Conservation (phyloP, 2,329 filamentous ascomycete species). For the Penicillium rolfsii region DNA sequence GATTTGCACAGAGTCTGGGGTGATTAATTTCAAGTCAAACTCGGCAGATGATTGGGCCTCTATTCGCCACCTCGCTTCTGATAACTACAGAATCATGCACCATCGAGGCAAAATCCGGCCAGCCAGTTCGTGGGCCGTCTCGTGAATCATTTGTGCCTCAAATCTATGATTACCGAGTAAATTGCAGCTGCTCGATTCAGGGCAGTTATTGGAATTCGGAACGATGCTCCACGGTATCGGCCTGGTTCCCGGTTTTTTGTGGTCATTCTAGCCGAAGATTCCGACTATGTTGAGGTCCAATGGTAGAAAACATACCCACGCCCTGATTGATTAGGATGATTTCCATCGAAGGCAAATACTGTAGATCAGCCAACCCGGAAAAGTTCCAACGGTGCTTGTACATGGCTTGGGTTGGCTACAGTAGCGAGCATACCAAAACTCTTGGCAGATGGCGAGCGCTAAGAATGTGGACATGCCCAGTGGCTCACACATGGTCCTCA, state of each 20-base stretch:
- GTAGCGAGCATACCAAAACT: slow-evolving; percentile 2
- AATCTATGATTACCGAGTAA: not conserved
- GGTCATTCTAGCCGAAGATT: not conserved
- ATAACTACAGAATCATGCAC: not conserved
- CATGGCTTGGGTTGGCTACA: not conserved
- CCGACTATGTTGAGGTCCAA: not conserved
- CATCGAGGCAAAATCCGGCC: not conserved
- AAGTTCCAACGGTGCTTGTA: not conserved
- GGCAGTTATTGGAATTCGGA: not conserved
- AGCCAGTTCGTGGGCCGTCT: not conserved
- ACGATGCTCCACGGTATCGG: not conserved
- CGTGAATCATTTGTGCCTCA: not conserved
- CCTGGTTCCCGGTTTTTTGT: not conserved
- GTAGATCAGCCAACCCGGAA: not conserved
- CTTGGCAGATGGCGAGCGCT: not conserved
- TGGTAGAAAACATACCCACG: not conserved
- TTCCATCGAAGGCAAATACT: not conserved
- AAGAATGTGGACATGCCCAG: not conserved
- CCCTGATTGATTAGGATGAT: not conserved
- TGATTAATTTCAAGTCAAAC: not conserved
- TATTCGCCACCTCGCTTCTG: not conserved
- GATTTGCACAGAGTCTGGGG: not conserved
- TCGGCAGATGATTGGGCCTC: not conserved
- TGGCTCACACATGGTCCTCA: not conserved
- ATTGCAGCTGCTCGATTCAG: not conserved